Evolutionary conservation across 768 basidiomycete species (phyloP), one percentile per base, ranked within the genome.

Genomic region (Tylopilus rubrobrunneus): DNA sequence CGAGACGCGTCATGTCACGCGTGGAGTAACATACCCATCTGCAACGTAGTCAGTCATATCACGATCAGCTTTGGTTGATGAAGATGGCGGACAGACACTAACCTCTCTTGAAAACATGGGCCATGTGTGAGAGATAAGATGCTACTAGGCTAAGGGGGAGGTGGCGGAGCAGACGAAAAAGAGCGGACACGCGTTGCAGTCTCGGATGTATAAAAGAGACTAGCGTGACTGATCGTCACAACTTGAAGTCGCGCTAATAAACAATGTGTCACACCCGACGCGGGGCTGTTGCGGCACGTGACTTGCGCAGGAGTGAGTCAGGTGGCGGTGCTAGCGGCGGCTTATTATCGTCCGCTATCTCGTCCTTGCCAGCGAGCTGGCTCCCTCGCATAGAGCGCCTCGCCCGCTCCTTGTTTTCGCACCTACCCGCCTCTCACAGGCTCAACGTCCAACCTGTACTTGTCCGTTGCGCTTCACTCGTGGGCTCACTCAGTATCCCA

Each of bases 91-190:
- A 33, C 1, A 45, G 27, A 33, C 7, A 64, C 79, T 61, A 44
- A 81, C 81, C 82, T 76, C 81, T 74, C 65, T 82, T 82, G 71
- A 74, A 83, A 21, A 82, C 82, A 63, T 70, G 80, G 11, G 78
- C 73, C 78, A 79, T 80, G 47, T 29, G 56, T 62, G 48, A 25
- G 37, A 45, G 36, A 47, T 31, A 33, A 9, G 29, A 48, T 40
- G 36, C 19, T 53, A 52, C 45, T 34, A 45, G 34, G 45, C 51
- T 39, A 33, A 44, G 37, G 52, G 39, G 51, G 40, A 19, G 66
- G 56, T 71, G 66, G 51, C 65, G 58, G 67, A 55, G 31, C 46
- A 23, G 53, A 61, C 56, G 53, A 62, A 56, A 34, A 56, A 47
- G 34, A 49, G 46, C 7, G 45, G 45, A 36, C 52, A 67, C 71